Percentiles rank a stretch among this genome's conserved stretches.
These are phyloP conservation scores for Globisporangium sylvaticum DNA, from an alignment of 352 stramenopile species.

Conservation along the genomic window DNA sequence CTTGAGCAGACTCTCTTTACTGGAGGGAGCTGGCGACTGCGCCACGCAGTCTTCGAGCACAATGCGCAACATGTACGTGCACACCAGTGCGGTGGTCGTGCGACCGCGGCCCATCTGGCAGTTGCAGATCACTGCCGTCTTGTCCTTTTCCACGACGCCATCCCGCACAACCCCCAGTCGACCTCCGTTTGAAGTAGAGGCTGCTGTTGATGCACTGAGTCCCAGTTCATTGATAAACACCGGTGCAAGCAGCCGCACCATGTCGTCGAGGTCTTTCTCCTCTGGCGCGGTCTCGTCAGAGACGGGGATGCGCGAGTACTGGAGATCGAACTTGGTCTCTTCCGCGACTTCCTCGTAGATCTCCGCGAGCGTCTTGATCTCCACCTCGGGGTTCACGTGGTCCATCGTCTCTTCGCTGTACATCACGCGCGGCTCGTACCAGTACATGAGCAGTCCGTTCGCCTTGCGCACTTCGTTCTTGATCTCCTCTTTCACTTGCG, in stretches of 20 bases:
- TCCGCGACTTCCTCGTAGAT: constrained; percentile 60
- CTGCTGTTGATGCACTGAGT: constrained; percentile 10
- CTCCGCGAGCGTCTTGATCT: constrained; percentile 76
- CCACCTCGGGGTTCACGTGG: constrained; percentile 58
- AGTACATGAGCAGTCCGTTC: constrained; percentile 84
- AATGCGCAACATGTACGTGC: constrained; percentile 82
- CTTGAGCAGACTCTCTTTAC: constrained; percentile 20
- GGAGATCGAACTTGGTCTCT: constrained; percentile 52
- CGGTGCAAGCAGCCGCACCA: constrained; percentile 71
- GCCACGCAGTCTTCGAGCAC: constrained; percentile 45
- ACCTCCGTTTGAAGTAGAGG: neutral
- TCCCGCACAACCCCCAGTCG: neutral
- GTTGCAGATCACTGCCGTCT: constrained; percentile 84
- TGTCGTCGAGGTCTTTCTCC: constrained; percentile 87
- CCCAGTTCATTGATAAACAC: constrained; percentile 61
- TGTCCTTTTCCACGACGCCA: constrained; percentile 20
- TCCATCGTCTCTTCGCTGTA: constrained; percentile 84
- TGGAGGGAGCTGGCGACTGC: constrained; percentile 2
- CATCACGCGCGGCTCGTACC: constrained; percentile 72
- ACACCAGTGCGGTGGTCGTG: constrained; percentile 87
- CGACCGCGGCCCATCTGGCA: constrained; percentile 88
- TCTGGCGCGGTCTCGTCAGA: constrained; percentile 89
- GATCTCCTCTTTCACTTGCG: constrained; percentile 82
- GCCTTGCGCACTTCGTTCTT: constrained; percentile 67
- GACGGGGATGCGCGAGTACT: constrained; percentile 82